A percentile compares a stretch with the other conserved stretches of the same genome.
Conservation (phyloP, 768 basidiomycete species). For the Trametes gibbosa region DNA sequence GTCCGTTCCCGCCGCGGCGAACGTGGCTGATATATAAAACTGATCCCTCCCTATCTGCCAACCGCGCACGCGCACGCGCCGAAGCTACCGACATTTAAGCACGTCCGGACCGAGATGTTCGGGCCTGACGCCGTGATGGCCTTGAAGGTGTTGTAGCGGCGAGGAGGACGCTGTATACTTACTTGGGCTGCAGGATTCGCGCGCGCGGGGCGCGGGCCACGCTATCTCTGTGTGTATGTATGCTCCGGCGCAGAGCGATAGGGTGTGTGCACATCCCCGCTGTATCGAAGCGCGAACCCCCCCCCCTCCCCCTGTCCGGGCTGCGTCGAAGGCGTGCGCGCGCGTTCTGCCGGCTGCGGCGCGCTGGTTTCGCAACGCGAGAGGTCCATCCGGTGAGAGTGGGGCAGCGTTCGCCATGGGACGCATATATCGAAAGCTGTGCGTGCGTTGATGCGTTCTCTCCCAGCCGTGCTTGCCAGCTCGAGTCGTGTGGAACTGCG, state of each 20-base stretch:
- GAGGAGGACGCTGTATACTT: neutral
- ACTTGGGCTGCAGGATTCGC: neutral
- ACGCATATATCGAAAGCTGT: neutral
- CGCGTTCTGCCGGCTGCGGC: neutral
- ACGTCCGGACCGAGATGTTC: constrained; percentile 27
- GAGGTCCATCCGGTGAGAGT: neutral
- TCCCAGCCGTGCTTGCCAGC: too few relatives aligned
- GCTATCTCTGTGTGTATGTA: neutral
- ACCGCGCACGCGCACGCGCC: neutral
- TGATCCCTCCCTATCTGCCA: too few relatives aligned
- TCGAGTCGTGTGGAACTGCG: too few relatives aligned
- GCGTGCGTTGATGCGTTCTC: neutral
- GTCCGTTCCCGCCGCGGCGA: constrained; percentile 32
- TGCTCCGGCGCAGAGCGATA: constrained; percentile 13
- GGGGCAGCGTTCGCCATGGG: too few relatives aligned
- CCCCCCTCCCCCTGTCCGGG: neutral
- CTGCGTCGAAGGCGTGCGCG: neutral
- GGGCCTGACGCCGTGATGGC: constrained; percentile 32
- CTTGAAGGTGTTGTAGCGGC: constrained; percentile 18
- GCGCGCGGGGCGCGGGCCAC: neutral
- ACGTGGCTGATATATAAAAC: constrained; percentile 25
- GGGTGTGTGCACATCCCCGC: neutral
- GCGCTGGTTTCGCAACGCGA: neutral
- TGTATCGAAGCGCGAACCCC: neutral
- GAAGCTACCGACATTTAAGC: constrained; percentile 26